Percentiles rank a stretch among this genome's conserved stretches.
These are phyloP conservation scores for Pythium sp. DNA, from an alignment of 352 stramenopile species.

Conservation along the genomic window DNA sequence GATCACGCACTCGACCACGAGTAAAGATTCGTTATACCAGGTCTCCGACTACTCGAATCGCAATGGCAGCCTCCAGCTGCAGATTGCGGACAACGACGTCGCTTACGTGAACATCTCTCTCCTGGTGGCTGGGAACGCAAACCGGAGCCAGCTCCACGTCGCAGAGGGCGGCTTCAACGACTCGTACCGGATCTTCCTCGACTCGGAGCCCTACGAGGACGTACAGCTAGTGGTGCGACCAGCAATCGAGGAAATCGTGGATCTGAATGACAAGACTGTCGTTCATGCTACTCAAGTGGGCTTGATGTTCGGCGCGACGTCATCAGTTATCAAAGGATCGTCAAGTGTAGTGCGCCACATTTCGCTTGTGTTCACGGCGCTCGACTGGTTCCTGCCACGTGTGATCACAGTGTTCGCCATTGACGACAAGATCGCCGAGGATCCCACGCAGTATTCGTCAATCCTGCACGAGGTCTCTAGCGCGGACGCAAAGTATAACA, in stretches of 20 bases:
- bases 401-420: slow-evolving; percentile 57
- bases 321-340: slow-evolving; percentile 10
- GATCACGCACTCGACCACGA: slow-evolving; percentile 52
- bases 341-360: slow-evolving; percentile 22
- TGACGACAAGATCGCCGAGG: slow-evolving; percentile 57
- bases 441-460: slow-evolving; percentile 50
- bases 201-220: slow-evolving; percentile 63
- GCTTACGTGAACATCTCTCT: slow-evolving; percentile 66
- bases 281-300: slow-evolving; percentile 33
- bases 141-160: slow-evolving; percentile 43
- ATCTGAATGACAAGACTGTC: slow-evolving; percentile 27
- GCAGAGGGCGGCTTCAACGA: slow-evolving; percentile 78
- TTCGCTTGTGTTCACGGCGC: slow-evolving; percentile 55
- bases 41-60: slow-evolving; percentile 28
- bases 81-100: slow-evolving; percentile 64
- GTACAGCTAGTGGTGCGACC: slow-evolving; percentile 44
- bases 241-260: slow-evolving; percentile 40
- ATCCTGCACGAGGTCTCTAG: slow-evolving; percentile 46
- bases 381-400: slow-evolving; percentile 49
- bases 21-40: slow-evolving; percentile 45
- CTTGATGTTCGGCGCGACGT: slow-evolving; percentile 14
- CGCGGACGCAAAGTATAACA: slow-evolving; percentile 57
- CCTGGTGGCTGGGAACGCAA: slow-evolving; percentile 14
- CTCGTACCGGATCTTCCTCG: slow-evolving; percentile 58
- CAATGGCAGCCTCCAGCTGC: slow-evolving; percentile 29